phyloP scores from a whole-genome alignment of 2,329 filamentous ascomycete genomes.

The Biscogniauxia marginata region DNA sequence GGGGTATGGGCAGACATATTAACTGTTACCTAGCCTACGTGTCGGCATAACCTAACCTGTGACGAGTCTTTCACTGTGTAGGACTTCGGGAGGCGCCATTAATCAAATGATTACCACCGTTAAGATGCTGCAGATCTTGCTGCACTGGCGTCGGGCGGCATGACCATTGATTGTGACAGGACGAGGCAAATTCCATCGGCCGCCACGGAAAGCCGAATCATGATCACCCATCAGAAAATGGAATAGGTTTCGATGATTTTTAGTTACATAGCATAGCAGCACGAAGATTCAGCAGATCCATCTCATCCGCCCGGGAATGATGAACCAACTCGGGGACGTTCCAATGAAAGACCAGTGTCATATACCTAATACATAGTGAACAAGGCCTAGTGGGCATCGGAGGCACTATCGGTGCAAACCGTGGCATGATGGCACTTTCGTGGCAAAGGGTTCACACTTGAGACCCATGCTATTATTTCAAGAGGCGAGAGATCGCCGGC shows the following conservation, averaged over 20 bases:
- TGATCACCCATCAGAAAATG: background rate
- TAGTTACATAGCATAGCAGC: background rate
- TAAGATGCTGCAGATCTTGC: background rate
- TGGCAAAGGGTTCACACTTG: background rate
- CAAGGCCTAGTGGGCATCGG: background rate
- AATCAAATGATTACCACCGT: background rate
- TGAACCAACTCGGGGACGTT: background rate
- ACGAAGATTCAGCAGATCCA: background rate
- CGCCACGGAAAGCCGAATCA: background rate
- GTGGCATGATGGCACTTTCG: background rate
- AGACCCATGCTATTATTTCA: background rate
- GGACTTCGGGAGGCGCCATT: background rate
- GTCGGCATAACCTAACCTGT: background rate
- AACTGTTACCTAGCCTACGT: background rate
- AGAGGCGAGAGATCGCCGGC: background rate
- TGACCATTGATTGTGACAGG: background rate
- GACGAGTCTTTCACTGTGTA: background rate
- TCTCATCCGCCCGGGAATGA: background rate
- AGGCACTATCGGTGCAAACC: background rate
- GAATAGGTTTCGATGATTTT: background rate
- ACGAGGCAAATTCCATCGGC: background rate
- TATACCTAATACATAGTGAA: background rate
- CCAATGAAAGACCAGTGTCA: background rate
- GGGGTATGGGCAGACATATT: background rate
- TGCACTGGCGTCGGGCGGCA: background rate